Evolutionary conservation across 805 yeast species (phyloP).

Genomic region (Wickerhamomyces queroliae): DNA sequence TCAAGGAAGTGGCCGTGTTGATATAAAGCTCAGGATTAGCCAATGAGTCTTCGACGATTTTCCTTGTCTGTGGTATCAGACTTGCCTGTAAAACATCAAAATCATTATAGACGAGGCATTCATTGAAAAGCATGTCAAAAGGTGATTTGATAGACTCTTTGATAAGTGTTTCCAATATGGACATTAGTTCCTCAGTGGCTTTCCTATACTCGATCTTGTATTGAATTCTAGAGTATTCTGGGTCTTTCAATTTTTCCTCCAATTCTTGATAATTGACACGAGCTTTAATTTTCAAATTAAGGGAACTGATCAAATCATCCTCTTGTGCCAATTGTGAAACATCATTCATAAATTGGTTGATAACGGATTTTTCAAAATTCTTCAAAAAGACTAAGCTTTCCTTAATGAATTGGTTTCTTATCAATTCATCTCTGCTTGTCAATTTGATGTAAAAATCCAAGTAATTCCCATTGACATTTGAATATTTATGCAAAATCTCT

Average conservation of each 20-base stretch:
- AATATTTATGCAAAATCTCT: slow-evolving; percentile 9
- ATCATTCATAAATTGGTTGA: slow-evolving; percentile 7
- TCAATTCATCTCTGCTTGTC: slow-evolving; percentile 16
- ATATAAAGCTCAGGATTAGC: slow-evolving; percentile 32
- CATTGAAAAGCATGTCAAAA: slow-evolving; percentile 29
- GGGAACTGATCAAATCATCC: slow-evolving; percentile 2
- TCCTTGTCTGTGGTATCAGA: slow-evolving; percentile 40
- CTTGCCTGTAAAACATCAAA: slow-evolving; percentile 26
- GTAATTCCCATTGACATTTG: slow-evolving; percentile 9
- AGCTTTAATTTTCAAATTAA: neutral
- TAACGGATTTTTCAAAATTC: slow-evolving; percentile 2
- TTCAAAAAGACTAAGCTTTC: slow-evolving; percentile 15
- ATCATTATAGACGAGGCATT: slow-evolving; percentile 34
- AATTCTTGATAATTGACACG: neutral
- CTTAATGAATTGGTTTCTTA: slow-evolving; percentile 18
- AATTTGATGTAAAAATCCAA: slow-evolving; percentile 18
- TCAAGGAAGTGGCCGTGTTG: slow-evolving; percentile 9
- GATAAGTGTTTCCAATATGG: slow-evolving; percentile 13
- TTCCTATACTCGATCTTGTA: slow-evolving; percentile 19
- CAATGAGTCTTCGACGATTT: slow-evolving; percentile 33
- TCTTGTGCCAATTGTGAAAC: slow-evolving; percentile 5
- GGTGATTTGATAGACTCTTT: slow-evolving; percentile 8
- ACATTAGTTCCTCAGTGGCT: slow-evolving; percentile 10
- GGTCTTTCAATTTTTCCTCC: neutral
- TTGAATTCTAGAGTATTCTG: slow-evolving; percentile 9